phyloP scores from a whole-genome alignment of 495 filamentous ascomycete species.

The Aspergillus coremiiformis region DNA sequence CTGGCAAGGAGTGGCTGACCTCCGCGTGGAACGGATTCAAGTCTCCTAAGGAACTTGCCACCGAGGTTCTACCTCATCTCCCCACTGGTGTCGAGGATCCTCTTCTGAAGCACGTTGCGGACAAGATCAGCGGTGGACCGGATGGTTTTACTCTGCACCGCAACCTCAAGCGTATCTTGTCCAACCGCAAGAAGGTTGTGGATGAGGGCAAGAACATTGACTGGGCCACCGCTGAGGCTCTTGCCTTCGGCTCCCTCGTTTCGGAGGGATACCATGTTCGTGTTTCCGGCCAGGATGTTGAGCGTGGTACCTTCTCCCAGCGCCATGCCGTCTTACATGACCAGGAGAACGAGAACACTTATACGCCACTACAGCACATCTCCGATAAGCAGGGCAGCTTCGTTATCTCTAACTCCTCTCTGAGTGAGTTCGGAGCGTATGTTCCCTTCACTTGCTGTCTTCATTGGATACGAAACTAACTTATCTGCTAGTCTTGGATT shows the following conservation, averaged over 20 bases:
- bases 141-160: constrained; percentile 83
- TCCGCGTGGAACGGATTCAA: constrained; percentile 99
- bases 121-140: constrained; percentile 64
- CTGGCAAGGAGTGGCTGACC: constrained; percentile 94
- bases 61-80: constrained; percentile 87
- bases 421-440: constrained; percentile 86
- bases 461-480: constrained; percentile 17
- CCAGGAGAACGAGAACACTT: constrained; percentile 85
- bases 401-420: constrained; percentile 92
- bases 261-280: constrained; percentile 92
- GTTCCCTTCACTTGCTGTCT: constrained; percentile 15
- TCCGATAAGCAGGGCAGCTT: constrained; percentile 86
- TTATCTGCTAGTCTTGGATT: constrained; percentile 64
- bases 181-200: constrained; percentile 84
- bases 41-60: constrained; percentile 93
- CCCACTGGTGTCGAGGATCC: constrained; percentile 69
- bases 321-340: constrained; percentile 95
- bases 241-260: constrained; percentile 88
- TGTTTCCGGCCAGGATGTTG: constrained; percentile 96
- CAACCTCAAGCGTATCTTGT: constrained; percentile 94
- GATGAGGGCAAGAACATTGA: constrained; percentile 91
- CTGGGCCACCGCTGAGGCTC: constrained; percentile 93
- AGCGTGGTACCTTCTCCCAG: constrained; percentile 99
- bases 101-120: constrained; percentile 69
- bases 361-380: constrained; percentile 86